Percentiles rank a stretch among this genome's conserved stretches.
Evolutionary conservation across 2,329 filamentous ascomycete genomes (phyloP).

Genomic region (Lecanicillium sp.): DNA sequence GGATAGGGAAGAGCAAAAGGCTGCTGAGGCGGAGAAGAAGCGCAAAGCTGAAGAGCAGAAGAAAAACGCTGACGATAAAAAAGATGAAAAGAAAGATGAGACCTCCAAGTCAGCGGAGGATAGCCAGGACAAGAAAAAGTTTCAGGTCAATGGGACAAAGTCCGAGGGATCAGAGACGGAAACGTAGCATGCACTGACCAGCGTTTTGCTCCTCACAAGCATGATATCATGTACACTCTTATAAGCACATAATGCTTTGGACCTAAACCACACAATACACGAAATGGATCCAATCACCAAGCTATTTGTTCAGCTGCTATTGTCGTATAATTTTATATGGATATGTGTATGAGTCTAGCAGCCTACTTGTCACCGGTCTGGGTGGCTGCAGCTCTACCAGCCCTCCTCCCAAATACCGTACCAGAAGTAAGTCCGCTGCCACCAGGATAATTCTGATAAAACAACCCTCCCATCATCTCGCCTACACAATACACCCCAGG

Average conservation of each 20-base stretch:
- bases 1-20: slow-evolving; percentile 38
- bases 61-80: slow-evolving; percentile 22
- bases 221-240: neutral
- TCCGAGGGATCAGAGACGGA: neutral
- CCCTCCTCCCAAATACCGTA: slow-evolving; percentile 39
- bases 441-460: slow-evolving; percentile 56
- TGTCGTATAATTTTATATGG: no score
- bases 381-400: slow-evolving; percentile 27
- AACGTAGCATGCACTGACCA: neutral
- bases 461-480: slow-evolving; percentile 59
- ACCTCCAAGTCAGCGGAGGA: slow-evolving; percentile 16
- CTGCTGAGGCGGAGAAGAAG: slow-evolving; percentile 32
- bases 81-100: slow-evolving; percentile 19
- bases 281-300: no score
- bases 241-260: no score
- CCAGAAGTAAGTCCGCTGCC: slow-evolving; percentile 54
- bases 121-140: slow-evolving; percentile 14
- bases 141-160: neutral
- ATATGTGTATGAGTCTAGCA: no score
- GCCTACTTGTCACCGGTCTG: no score
- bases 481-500: slow-evolving; percentile 51
- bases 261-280: no score
- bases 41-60: slow-evolving; percentile 28
- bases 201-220: neutral
- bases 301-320: no score